These are phyloP conservation scores for Chamaecyparis obtusa DNA, from an alignment of 75 land plant genomes.

Conservation along the genomic window DNA sequence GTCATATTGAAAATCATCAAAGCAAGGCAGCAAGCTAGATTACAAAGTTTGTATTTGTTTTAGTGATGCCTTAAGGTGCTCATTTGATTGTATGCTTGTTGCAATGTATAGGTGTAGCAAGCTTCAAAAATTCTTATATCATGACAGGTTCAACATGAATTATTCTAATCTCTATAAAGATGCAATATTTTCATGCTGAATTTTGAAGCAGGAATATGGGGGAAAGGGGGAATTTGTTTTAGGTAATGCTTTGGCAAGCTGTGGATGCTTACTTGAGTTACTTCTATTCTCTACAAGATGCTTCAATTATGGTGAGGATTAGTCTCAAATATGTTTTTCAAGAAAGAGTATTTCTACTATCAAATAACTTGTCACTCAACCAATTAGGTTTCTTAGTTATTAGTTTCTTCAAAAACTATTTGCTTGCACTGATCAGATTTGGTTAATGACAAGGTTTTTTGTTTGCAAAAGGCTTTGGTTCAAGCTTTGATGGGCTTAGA, in stretches of 20 bases:
- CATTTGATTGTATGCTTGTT: not conserved
- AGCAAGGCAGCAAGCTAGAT: not conserved
- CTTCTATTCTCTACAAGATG: not conserved
- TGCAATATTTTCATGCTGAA: not conserved
- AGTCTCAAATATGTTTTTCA: not conserved
- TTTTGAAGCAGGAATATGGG: not conserved
- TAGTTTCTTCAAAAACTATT: not conserved
- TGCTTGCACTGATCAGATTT: not conserved
- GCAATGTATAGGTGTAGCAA: not conserved
- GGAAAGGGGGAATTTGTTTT: not conserved
- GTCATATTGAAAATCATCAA: not conserved
- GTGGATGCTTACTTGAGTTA: not conserved
- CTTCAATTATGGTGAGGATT: not conserved
- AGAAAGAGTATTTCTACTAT: not conserved
- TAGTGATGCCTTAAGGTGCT: not conserved
- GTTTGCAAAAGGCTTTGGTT: not conserved
- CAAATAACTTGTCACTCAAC: not conserved
- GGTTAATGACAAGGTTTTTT: not conserved
- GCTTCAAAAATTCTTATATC: not conserved
- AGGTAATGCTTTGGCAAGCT: not conserved
- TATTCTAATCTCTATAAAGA: not conserved
- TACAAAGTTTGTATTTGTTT: not conserved
- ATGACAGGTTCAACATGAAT: not conserved
- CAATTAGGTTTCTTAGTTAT: not conserved
- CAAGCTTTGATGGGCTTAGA: not conserved